Evolutionary conservation across 225 moss, liverwort and hornwort genomes (phyloP).

Genomic region (Marchantia paleacea): DNA sequence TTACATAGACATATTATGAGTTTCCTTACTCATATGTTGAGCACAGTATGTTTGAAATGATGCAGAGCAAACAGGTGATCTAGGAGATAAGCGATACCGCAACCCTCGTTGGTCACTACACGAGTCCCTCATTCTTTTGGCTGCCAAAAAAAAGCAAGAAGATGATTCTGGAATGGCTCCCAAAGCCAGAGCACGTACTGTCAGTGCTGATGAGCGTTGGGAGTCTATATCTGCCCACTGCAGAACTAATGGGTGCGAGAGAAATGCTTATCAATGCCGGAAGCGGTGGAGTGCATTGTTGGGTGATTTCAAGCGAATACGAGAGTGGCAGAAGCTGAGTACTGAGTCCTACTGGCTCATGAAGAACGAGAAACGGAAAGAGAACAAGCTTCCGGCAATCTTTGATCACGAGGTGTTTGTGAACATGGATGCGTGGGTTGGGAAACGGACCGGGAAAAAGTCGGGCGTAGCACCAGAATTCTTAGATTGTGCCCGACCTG

Average conservation of each 20-base stretch:
- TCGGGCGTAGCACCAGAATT: slow-evolving; percentile 23
- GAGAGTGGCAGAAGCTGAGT: slow-evolving; percentile 42
- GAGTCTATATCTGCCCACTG: slow-evolving; percentile 42
- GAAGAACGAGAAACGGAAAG: slow-evolving; percentile 50
- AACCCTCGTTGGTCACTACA: slow-evolving; percentile 43
- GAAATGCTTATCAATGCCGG: slow-evolving; percentile 50
- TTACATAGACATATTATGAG: neutral
- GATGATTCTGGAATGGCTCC: slow-evolving; percentile 36
- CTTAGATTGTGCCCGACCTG: slow-evolving; percentile 25
- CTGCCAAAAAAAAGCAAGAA: slow-evolving; percentile 49
- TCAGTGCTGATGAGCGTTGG: slow-evolving; percentile 48
- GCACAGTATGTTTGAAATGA: slow-evolving; percentile 31
- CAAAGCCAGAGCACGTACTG: slow-evolving; percentile 41
- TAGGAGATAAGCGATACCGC: slow-evolving; percentile 43
- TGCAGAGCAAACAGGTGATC: slow-evolving; percentile 46
- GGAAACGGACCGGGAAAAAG: slow-evolving; percentile 37
- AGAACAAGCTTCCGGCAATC: slow-evolving; percentile 48
- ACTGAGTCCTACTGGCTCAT: slow-evolving; percentile 44
- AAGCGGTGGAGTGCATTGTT: slow-evolving; percentile 50
- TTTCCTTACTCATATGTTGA: slow-evolving; percentile 21
- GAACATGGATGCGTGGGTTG: slow-evolving; percentile 45
- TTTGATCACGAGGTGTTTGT: slow-evolving; percentile 47
- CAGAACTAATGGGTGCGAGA: slow-evolving; percentile 37
- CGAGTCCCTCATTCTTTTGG: slow-evolving; percentile 51
- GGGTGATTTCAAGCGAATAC: slow-evolving; percentile 45